These are phyloP conservation scores for Cardiospermum halicacabum DNA, from an alignment of 345 rosid species.

Conservation along the genomic window DNA sequence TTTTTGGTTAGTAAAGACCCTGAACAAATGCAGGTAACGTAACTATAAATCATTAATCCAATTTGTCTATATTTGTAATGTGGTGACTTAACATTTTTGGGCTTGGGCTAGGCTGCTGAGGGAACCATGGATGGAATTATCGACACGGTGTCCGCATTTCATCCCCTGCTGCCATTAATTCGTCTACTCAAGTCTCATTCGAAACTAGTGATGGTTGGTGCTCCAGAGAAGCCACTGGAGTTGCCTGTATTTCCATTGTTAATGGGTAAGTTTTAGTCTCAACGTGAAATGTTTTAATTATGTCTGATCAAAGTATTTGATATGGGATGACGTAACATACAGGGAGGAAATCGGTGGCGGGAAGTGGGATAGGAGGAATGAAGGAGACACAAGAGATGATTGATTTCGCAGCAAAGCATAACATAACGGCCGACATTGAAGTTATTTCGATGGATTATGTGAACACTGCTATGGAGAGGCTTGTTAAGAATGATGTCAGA, in stretches of 20 bases:
- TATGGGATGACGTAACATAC: neutral
- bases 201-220: conserved; percentile 41
- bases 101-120: conserved; percentile 21
- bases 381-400: conserved; percentile 63
- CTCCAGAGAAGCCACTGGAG: conserved; percentile 49
- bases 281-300: neutral
- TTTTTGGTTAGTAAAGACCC: conserved; percentile 36
- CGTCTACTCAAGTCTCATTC: conserved; percentile 35
- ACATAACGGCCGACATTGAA: conserved; percentile 48
- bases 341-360: conserved; percentile 42
- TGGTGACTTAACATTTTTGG: too few relatives aligned
- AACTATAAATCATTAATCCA: too few relatives aligned
- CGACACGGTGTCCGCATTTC: conserved; percentile 41
- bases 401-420: conserved; percentile 47
- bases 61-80: too few relatives aligned
- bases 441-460: conserved; percentile 51
- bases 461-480: conserved; percentile 49
- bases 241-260: conserved; percentile 37
- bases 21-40: conserved; percentile 30
- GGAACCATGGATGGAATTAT: conserved; percentile 51
- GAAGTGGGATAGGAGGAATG: conserved; percentile 52
- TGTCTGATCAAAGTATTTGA: neutral
- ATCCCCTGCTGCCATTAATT: conserved; percentile 35
- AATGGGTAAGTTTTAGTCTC: conserved; percentile 21
- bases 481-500: conserved; percentile 40